Evolutionary conservation across 352 stramenopile genomes (phyloP), one percentile per base, ranked within the genome.

Genomic region (Pythium brachiatum): DNA sequence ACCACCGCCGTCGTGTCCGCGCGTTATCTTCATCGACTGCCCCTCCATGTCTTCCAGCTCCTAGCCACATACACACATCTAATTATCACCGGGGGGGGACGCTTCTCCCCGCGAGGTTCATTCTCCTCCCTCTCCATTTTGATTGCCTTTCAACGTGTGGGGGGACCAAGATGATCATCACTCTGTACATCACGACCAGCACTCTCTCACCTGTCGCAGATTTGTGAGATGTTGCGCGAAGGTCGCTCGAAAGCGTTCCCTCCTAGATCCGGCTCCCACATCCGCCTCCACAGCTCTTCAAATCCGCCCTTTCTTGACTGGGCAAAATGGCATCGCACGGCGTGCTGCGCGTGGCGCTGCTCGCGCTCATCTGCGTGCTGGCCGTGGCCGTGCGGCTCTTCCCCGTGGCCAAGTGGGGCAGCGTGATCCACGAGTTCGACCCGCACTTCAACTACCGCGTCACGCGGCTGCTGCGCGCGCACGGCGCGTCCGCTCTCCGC

Each of bases 391-490:
- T 97, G 57, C 86, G 92, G 23, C 81, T 98, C 57, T 97, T 97
- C 70, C 89, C 92, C 16, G 87, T 97, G 31, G 92, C 94, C 27
- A 64, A 86, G 27, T 98, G 93, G 82, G 92, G 95, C 36, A 94
- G 76, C 36, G 86, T 97, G 41, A 97, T 97, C 69, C 87, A 97
- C 53, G 89, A 97, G 74, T 97, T 92, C 64, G 88, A 97, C 53
- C 89, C 97, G 34, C 98, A 99, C 69, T 99, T 99, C 75, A 99
- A 99, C 74, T 99, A 97, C 82, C 90, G 97, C 59, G 97, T 97
- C 25, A 99, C 97, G 52, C 98, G 99, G 78, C 96, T 97, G 51
- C 78, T 99, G 15, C 77, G 82, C 38, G 79, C 95, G 29, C 69
- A 98, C 54, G 97, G 97, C 29, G 77, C 85, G 31, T 81, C 95